Percentiles rank a stretch among this genome's conserved stretches.
Evolutionary conservation across 2,329 filamentous ascomycete genomes (phyloP).

Genomic region (Tolypocladium paradoxum): DNA sequence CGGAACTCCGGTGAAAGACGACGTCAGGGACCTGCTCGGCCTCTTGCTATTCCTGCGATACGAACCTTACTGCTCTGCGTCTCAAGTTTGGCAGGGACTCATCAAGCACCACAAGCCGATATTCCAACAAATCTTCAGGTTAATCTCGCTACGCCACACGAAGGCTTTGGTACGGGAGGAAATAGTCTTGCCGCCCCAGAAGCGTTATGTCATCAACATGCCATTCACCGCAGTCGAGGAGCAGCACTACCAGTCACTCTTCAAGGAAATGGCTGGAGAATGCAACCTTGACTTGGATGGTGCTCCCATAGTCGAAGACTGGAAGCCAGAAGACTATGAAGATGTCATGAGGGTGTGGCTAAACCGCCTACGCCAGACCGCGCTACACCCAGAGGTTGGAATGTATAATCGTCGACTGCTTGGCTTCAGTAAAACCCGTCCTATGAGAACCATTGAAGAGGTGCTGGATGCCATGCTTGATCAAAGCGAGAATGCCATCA

Average conservation of each 20-base stretch:
- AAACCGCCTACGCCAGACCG: constrained; percentile 66
- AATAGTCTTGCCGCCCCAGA: constrained; percentile 69
- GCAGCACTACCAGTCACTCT: constrained; percentile 72
- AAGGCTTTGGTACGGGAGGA: constrained; percentile 74
- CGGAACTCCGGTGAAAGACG: constrained; percentile 73
- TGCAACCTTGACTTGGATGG: constrained; percentile 58
- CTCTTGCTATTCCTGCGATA: constrained; percentile 72
- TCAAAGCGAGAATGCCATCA: constrained; percentile 58
- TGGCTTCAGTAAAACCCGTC: constrained; percentile 49
- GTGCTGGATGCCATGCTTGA: constrained; percentile 90
- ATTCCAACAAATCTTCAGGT: constrained; percentile 59
- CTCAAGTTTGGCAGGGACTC: constrained; percentile 58
- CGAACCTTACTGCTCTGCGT: constrained; percentile 59
- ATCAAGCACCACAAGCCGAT: constrained; percentile 47
- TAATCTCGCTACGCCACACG: constrained; percentile 71
- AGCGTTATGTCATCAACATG: constrained; percentile 76
- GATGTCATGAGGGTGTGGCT: constrained; percentile 74
- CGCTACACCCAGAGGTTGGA: constrained; percentile 76
- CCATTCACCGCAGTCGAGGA: constrained; percentile 87
- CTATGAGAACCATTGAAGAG: constrained; percentile 72
- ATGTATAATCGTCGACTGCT: constrained; percentile 52
- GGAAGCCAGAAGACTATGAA: constrained; percentile 53
- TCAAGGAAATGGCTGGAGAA: constrained; percentile 62
- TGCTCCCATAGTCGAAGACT: constrained; percentile 47
- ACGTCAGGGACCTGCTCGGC: constrained; percentile 67